Evolutionary conservation across 371 early-diverging fungal genomes (phyloP), one percentile per base, ranked within the genome.

Genomic region (Catenaria anguillulae): DNA sequence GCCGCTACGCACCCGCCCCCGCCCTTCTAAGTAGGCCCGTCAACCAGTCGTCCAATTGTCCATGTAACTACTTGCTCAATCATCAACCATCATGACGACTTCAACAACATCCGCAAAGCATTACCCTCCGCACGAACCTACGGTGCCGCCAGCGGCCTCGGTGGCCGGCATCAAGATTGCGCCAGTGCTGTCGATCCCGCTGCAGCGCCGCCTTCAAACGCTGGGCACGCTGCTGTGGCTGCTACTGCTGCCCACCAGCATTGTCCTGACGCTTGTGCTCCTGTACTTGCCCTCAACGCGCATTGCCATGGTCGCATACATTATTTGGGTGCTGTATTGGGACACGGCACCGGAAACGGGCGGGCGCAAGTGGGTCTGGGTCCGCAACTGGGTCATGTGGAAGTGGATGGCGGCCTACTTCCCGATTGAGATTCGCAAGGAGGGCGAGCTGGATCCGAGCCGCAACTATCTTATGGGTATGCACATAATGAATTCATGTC

Each of bases 141-240:
- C n/a, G n/a, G n/a, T n/a, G n/a, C n/a, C n/a, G n/a, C n/a, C n/a
- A n/a, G n/a, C n/a, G n/a, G n/a, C n/a, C n/a, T n/a, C n/a, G n/a
- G n/a, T n/a, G n/a, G 40, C 40, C 5, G 19, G 3, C 45, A 50
- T 50, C 29, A 10, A 29, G 19, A 29, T 50, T 19, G 52, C 52
- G 29, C 88, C 88, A 2, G n/a, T n/a, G 6, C 60, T 87, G 23
- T 69, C 73, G 33, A 77, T 88, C 26, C 91, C 91, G 0, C 65
- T 87, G 56, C 75, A 77, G 60, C 76, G 91, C 52, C 75, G 91
- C 50, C 65, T 81, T 19, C 88, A 90, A 64, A 90, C 84, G 37
- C 73, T 77, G 0, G 79, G 81, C 3, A 77, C 87, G 8, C 65
- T 79, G 13, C 45, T 75, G 34, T 88, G 86, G 85, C 61, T 84